Base-by-base conservation (phyloP, 768 basidiomycete species). In the Xerocomellus intermedius region DNA sequence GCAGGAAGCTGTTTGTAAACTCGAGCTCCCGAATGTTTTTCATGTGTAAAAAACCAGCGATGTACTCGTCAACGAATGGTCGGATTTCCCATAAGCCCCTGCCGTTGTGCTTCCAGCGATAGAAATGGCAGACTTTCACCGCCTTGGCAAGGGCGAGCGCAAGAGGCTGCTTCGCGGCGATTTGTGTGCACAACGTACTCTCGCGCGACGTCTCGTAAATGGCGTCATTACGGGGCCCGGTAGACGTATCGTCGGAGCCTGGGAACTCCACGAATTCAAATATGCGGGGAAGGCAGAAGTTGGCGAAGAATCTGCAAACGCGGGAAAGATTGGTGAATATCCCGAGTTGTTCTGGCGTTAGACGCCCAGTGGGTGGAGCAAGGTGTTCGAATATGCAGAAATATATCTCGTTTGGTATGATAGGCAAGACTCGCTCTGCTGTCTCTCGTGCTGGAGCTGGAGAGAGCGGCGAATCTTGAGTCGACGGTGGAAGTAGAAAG, bases 361-460 rank as follows among this genome's bases (percentile, higher is more conserved):
- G 57, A 52, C 33, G 52, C 1, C 60, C 48, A 17, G 61, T 50
- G 0, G 62, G 46, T 21, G 69, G 66, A 33, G 56, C 58, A 5
- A 79, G 39, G 33, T 64, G 62, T n/a, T 67, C 68, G 42, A 78
- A 71, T n/a, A 80, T 77, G 48, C 69, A 61, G 5, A 74, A 55
- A 48, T 79, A 80, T 24, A 81, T 67, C 55, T 81, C 79, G 55
- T 71, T 73, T 3, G 79, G 79, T 50, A 82, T 38, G 6, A 69
- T 59, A 1, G 69, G 58, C 12, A 74, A 57, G 8, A 8, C 10
- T 22, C 46, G 55, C 2, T 46, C 30, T 1, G 12, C 57, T 2
- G 12, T 43, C 4, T 51, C 60, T 28, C 73, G 61, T 33, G 57
- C 63, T 13, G 73, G 73, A 30, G 63, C 73, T 74, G 39, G 19